phyloP scores from a whole-genome alignment of 768 basidiomycete species.

The Leccinum variicolor region DNA sequence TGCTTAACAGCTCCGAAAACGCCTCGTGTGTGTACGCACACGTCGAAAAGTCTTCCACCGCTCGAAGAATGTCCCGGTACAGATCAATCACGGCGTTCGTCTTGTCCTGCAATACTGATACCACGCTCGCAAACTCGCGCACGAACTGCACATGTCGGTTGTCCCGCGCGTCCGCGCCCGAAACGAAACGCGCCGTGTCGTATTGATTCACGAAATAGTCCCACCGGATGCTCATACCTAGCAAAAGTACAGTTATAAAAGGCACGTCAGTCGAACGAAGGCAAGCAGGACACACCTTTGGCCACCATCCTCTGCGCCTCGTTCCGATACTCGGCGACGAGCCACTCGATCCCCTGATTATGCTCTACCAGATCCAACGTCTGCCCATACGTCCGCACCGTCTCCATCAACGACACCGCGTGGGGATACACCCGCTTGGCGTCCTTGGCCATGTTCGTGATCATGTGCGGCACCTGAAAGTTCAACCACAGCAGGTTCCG shows the following conservation, averaged over 20 bases:
- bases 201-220: constrained; percentile 96
- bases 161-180: constrained; percentile 72
- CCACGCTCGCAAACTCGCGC: constrained; percentile 89
- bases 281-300: constrained; percentile 58
- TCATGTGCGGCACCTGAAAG: constrained; percentile 92
- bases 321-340: constrained; percentile 92
- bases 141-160: constrained; percentile 93
- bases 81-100: constrained; percentile 91
- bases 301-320: constrained; percentile 92
- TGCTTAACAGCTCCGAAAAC: constrained; percentile 73
- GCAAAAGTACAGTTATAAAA: not conserved
- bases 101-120: constrained; percentile 95
- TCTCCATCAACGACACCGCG: constrained; percentile 98
- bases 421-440: constrained; percentile 98
- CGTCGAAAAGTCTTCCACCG: constrained; percentile 83
- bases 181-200: constrained; percentile 73
- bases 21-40: constrained; percentile 84
- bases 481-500: constrained; percentile 94
- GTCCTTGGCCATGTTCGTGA: constrained; percentile 96
- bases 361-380: constrained; percentile 87
- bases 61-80: constrained; percentile 79
- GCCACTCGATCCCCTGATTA: constrained; percentile 89
- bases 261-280: not conserved
- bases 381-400: constrained; percentile 96
- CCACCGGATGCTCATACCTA: constrained; percentile 96